phyloP scores from a whole-genome alignment of 305 asterid genomes.

The Fraxinus xanthoxyloides region DNA sequence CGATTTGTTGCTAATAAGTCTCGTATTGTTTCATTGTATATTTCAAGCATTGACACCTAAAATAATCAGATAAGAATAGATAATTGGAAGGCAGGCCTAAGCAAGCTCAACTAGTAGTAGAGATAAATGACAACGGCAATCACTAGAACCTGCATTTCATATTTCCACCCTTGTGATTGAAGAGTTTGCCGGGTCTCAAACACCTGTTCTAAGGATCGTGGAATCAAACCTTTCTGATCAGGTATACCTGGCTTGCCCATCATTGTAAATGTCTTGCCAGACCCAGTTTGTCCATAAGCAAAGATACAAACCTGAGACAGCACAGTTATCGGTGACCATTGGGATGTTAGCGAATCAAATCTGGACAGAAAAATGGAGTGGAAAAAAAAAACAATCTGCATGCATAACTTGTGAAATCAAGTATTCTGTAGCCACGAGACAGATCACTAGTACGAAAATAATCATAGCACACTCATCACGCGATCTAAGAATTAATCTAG shows the following conservation, averaged over 20 bases:
- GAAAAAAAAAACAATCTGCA: background rate
- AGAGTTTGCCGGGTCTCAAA: conserved; percentile 80
- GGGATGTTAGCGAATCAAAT: background rate
- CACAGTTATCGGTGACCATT: background rate
- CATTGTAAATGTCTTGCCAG: conserved; percentile 97
- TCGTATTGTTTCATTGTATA: conserved; percentile 87
- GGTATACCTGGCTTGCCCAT: conserved; percentile 77
- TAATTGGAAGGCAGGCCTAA: conserved; percentile 2
- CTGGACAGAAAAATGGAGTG: background rate
- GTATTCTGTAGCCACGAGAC: background rate
- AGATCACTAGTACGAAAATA: background rate
- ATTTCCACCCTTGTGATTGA: conserved; percentile 94
- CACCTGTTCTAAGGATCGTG: conserved; percentile 88
- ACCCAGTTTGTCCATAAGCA: conserved; percentile 98
- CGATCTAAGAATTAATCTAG: background rate
- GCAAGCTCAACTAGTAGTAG: background rate
- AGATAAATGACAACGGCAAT: conserved; percentile 7
- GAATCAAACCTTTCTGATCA: conserved; percentile 84
- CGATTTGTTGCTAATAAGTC: conserved; percentile 69
- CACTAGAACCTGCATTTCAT: conserved; percentile 81
- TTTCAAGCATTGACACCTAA: conserved; percentile 97
- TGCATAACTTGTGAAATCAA: background rate
- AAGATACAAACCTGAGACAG: conserved; percentile 79
- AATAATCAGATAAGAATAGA: background rate
- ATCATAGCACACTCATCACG: background rate